A percentile compares a stretch with the other conserved stretches of the same genome.
Conservation (phyloP, 2,329 filamentous ascomycete species). For the Metarhizium guizhouense region DNA sequence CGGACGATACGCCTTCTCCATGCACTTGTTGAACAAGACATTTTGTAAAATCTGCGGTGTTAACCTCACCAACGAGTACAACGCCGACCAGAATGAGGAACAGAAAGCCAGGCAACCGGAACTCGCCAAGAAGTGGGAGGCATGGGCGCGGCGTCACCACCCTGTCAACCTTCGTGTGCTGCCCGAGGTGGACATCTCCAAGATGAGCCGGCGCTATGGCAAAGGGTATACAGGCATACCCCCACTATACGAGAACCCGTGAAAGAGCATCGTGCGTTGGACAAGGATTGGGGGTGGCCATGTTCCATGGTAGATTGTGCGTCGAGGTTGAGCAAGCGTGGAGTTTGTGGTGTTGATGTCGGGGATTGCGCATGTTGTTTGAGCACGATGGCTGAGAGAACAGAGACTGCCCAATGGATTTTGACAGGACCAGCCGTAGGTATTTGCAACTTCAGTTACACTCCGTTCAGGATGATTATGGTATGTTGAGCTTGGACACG, state of each 20-base stretch:
- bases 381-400: not conserved
- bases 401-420: not conserved
- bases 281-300: too few species aligned
- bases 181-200: slow-evolving; percentile 25
- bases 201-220: slow-evolving; percentile 10
- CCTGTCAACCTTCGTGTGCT: slow-evolving; percentile 32
- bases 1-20: slow-evolving; percentile 26
- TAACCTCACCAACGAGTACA: slow-evolving; percentile 24
- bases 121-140: slow-evolving; percentile 9
- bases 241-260: slow-evolving; percentile 33
- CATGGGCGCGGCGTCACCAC: slow-evolving; percentile 5
- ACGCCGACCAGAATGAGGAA: slow-evolving; percentile 24
- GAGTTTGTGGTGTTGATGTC: not conserved
- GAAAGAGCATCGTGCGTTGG: slow-evolving; percentile 2
- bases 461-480: too few species aligned
- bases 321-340: not conserved
- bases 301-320: too few species aligned
- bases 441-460: not conserved
- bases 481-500: too few species aligned
- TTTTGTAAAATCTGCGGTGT: slow-evolving; percentile 43
- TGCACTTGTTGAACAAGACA: slow-evolving; percentile 24
- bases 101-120: slow-evolving; percentile 22
- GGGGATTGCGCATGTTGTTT: not conserved
- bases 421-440: not conserved
- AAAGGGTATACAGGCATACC: slow-evolving; percentile 8